phyloP scores from a whole-genome alignment of 257 asterid species.

The Rehmannia glutinosa region DNA sequence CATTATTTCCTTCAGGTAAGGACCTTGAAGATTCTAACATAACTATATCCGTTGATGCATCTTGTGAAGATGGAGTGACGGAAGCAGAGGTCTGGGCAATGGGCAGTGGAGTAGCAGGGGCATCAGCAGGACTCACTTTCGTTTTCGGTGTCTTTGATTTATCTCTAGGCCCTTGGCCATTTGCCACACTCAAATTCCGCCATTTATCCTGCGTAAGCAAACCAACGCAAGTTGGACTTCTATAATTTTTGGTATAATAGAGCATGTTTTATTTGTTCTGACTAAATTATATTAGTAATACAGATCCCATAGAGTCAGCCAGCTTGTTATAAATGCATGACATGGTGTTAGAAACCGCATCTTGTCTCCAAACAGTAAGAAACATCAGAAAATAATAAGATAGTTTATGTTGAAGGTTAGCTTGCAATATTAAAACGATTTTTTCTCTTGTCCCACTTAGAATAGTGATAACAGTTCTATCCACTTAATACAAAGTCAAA shows the following conservation, averaged over 20 bases:
- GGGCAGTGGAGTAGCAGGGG: constrained; percentile 45
- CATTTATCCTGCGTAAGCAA: constrained; percentile 76
- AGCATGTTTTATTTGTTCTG: neutral
- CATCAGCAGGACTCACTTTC: constrained; percentile 49
- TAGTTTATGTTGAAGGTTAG: neutral
- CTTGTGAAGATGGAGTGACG: constrained; percentile 41
- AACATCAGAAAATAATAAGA: neutral
- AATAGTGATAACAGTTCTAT: no score
- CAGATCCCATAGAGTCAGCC: neutral
- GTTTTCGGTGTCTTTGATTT: constrained; percentile 56
- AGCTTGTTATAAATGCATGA: neutral
- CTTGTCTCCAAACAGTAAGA: neutral
- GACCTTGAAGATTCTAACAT: constrained; percentile 50
- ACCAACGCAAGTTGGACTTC: neutral
- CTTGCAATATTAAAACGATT: neutral
- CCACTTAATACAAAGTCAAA: no score
- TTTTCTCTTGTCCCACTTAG: no score
- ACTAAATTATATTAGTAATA: neutral
- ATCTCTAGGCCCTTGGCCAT: constrained; percentile 65
- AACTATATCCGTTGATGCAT: constrained; percentile 36
- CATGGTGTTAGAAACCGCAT: neutral
- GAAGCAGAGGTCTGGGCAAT: constrained; percentile 32
- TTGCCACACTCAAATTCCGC: constrained; percentile 86
- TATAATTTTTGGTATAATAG: neutral
- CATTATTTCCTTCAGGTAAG: constrained; percentile 53